Evolutionary conservation across 78 protist species (phyloP).

Genomic region (Chrysochromulina parva): DNA sequence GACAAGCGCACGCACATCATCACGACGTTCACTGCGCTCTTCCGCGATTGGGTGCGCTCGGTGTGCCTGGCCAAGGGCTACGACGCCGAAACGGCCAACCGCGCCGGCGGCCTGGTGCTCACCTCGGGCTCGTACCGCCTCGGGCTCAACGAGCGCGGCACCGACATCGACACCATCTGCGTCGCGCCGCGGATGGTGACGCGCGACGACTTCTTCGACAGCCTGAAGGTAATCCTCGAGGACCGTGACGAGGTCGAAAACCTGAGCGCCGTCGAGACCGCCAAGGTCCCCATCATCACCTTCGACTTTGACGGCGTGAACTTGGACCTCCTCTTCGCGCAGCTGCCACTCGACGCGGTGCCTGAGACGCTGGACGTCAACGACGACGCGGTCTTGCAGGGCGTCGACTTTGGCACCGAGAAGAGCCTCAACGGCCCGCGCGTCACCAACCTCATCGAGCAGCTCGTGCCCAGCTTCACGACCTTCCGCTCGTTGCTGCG

Average conservation of each 20-base stretch:
- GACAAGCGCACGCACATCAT: background rate
- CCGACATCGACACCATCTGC: conserved; percentile 96
- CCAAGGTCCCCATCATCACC: conserved; percentile 92
- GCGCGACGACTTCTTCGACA: conserved; percentile 79
- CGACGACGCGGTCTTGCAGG: conserved; percentile 38
- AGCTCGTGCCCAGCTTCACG: conserved; percentile 82
- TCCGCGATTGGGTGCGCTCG: conserved; percentile 4
- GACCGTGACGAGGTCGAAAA: background rate
- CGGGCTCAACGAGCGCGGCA: conserved; percentile 87
- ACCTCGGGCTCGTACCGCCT: conserved; percentile 96
- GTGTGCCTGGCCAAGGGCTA: background rate
- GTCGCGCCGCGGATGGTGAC: conserved; percentile 80
- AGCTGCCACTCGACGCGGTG: conserved; percentile 54
- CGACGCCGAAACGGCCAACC: background rate
- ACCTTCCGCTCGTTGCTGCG: conserved; percentile 86
- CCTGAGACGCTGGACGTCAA: background rate
- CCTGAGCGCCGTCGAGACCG: conserved; percentile 19
- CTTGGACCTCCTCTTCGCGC: conserved; percentile 91
- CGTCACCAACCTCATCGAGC: conserved; percentile 84
- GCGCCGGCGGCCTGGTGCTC: conserved; percentile 69
- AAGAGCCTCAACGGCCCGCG: conserved; percentile 73
- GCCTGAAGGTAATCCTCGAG: background rate
- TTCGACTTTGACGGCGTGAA: conserved; percentile 77
- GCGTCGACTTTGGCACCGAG: conserved; percentile 61
- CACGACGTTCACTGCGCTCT: background rate